Evolutionary conservation across 2,329 filamentous ascomycete genomes (phyloP).

Genomic region (Colletotrichum somersetense): DNA sequence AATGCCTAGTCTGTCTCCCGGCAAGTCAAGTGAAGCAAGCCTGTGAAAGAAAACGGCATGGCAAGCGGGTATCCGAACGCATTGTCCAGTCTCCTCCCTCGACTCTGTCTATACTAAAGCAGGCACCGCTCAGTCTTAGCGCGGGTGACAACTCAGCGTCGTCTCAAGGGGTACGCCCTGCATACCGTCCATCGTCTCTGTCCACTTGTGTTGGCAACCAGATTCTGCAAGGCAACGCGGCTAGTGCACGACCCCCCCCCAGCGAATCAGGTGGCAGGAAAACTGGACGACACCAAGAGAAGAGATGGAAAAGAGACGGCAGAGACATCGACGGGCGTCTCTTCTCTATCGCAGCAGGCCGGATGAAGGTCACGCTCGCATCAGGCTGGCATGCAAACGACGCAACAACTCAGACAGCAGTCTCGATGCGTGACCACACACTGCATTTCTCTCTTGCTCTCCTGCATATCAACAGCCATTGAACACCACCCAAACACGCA

Average conservation of each 20-base stretch:
- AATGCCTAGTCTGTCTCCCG: slow-evolving; percentile 27
- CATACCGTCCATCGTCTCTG: slow-evolving; percentile 14
- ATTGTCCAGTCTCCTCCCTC: not conserved
- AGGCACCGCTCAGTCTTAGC: slow-evolving; percentile 18
- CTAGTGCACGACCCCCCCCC: slow-evolving; percentile 12
- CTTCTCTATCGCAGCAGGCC: slow-evolving; percentile 6
- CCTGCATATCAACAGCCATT: slow-evolving; percentile 14
- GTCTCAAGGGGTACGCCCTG: slow-evolving; percentile 23
- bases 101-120: not conserved
- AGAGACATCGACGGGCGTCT: slow-evolving; percentile 6
- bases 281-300: slow-evolving; percentile 2
- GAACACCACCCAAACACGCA: slow-evolving; percentile 7
- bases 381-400: slow-evolving; percentile 38
- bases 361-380: slow-evolving; percentile 33
- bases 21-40: slow-evolving; percentile 12
- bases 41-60: not conserved
- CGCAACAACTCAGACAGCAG: slow-evolving; percentile 33
- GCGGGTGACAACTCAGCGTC: slow-evolving; percentile 20
- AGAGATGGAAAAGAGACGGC: not conserved
- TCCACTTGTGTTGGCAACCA: slow-evolving; percentile 19
- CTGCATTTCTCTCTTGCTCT: slow-evolving; percentile 30
- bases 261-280: slow-evolving; percentile 24
- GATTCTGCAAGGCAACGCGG: slow-evolving; percentile 38
- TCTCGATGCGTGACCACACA: slow-evolving; percentile 16
- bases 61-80: not conserved